Percentiles rank a stretch among this genome's conserved stretches.
Conservation (phyloP, 192 early-diverging fungal genomes). For the Coemansia sp. region DNA sequence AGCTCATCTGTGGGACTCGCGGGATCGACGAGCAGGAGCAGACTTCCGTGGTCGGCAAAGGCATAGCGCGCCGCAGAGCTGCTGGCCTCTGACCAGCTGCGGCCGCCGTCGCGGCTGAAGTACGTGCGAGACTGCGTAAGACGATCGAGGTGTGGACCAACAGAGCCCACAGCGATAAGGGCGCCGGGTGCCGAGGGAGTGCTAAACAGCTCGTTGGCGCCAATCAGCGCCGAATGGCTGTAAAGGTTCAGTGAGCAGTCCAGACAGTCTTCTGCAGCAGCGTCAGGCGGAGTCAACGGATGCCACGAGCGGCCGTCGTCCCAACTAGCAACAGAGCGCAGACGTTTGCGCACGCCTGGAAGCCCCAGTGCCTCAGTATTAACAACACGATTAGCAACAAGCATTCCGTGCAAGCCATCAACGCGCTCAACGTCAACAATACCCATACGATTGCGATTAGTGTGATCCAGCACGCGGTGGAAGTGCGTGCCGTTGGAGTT, state of each 20-base stretch:
- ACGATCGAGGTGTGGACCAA: constrained; percentile 63
- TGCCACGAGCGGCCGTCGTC: constrained; percentile 84
- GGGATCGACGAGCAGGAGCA: constrained; percentile 76
- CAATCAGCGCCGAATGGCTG: constrained; percentile 59
- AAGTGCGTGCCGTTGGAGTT: constrained; percentile 83
- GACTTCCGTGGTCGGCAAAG: constrained; percentile 89
- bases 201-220: constrained; percentile 65
- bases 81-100: constrained; percentile 74
- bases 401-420: constrained; percentile 78
- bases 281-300: constrained; percentile 56
- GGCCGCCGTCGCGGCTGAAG: constrained; percentile 82
- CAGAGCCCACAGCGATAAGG: constrained; percentile 89
- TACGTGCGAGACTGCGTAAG: constrained; percentile 70
- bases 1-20: constrained; percentile 65
- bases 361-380: constrained; percentile 67
- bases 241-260: constrained; percentile 82
- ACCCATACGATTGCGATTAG: constrained; percentile 72
- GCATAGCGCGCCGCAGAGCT: constrained; percentile 70
- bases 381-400: constrained; percentile 82
- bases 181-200: constrained; percentile 72
- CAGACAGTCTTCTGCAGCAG: constrained; percentile 23
- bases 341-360: constrained; percentile 57
- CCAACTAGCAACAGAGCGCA: constrained; percentile 80
- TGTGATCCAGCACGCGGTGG: constrained; percentile 70
- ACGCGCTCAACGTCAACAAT: constrained; percentile 92